Evolutionary conservation across 345 rosid genomes (phyloP).

Genomic region (Corchorus capsularis): DNA sequence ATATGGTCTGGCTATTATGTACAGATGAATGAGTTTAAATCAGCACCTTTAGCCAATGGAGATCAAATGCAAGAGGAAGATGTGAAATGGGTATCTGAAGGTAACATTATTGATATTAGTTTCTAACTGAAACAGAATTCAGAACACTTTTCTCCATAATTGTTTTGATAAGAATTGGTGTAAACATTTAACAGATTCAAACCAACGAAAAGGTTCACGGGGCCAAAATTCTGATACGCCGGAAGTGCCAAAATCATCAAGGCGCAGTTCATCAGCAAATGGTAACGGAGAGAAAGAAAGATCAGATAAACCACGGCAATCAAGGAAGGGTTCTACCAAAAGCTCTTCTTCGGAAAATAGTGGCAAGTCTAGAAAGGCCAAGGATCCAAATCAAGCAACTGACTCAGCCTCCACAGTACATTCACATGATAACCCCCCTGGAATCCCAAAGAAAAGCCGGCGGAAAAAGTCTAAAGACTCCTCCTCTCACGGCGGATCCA

Average conservation of each 20-base stretch:
- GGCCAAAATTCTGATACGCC: slow-evolving; percentile 23
- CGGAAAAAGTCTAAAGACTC: slow-evolving; percentile 59
- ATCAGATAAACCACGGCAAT: slow-evolving; percentile 48
- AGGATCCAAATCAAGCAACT: slow-evolving; percentile 27
- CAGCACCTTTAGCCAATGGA: slow-evolving; percentile 28
- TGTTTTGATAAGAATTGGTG: neutral
- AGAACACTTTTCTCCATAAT: neutral
- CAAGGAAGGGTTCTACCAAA: slow-evolving; percentile 48
- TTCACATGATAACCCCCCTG: slow-evolving; percentile 10
- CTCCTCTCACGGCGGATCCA: slow-evolving; percentile 24
- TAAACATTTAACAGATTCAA: slow-evolving; percentile 20
- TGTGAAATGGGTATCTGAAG: slow-evolving; percentile 52
- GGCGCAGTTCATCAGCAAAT: slow-evolving; percentile 36
- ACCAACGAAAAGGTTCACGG: slow-evolving; percentile 22
- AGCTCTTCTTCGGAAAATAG: slow-evolving; percentile 25
- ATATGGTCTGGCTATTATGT: neutral
- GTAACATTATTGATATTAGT: slow-evolving; percentile 20
- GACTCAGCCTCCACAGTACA: slow-evolving; percentile 23
- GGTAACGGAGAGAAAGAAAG: slow-evolving; percentile 36
- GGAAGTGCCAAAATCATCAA: slow-evolving; percentile 46
- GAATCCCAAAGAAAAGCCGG: slow-evolving; percentile 46
- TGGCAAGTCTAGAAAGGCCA: slow-evolving; percentile 25
- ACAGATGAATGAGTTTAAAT: slow-evolving; percentile 71
- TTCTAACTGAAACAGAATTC: neutral
- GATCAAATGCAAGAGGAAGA: slow-evolving; percentile 34